A percentile compares a stretch with the other conserved stretches of the same genome.
These are phyloP conservation scores for Erodium texanum DNA, from an alignment of 441 rosid genomes.

Conservation along the genomic window DNA sequence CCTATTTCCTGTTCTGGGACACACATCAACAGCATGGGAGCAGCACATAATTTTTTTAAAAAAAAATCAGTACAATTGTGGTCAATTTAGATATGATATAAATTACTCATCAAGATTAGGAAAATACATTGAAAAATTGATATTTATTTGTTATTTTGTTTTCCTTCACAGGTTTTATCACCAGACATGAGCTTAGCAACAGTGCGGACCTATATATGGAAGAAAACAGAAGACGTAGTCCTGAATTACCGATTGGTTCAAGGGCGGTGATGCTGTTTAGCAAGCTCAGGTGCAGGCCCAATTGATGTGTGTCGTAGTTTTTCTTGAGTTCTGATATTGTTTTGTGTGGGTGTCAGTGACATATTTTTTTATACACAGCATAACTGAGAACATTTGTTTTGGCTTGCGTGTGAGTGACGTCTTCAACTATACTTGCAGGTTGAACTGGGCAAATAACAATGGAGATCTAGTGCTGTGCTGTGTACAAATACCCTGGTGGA, in stretches of 20 bases:
- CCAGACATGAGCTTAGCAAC: constrained; percentile 99
- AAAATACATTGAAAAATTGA: no score
- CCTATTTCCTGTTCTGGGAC: not conserved
- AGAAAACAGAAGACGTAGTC: constrained; percentile 90
- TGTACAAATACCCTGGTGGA: not conserved
- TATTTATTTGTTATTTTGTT: not conserved
- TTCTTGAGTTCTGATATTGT: not conserved
- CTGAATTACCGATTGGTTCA: constrained; percentile 76
- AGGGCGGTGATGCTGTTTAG: constrained; percentile 45
- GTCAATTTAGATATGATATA: not conserved
- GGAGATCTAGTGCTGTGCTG: not conserved
- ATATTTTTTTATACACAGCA: no score
- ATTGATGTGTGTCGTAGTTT: not conserved
- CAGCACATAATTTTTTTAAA: not conserved
- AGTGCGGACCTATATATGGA: constrained; percentile 87
- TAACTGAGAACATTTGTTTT: not conserved
- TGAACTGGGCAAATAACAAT: not conserved
- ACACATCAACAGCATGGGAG: not conserved
- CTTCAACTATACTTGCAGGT: not conserved
- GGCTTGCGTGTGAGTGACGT: not conserved
- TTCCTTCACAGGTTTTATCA: constrained; percentile 48
- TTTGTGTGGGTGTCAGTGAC: not conserved
- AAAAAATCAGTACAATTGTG: not conserved
- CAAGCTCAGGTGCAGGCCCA: not conserved
- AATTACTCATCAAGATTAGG: no score